phyloP scores from a whole-genome alignment of 768 basidiomycete species.

The Boletus subparvulus region DNA sequence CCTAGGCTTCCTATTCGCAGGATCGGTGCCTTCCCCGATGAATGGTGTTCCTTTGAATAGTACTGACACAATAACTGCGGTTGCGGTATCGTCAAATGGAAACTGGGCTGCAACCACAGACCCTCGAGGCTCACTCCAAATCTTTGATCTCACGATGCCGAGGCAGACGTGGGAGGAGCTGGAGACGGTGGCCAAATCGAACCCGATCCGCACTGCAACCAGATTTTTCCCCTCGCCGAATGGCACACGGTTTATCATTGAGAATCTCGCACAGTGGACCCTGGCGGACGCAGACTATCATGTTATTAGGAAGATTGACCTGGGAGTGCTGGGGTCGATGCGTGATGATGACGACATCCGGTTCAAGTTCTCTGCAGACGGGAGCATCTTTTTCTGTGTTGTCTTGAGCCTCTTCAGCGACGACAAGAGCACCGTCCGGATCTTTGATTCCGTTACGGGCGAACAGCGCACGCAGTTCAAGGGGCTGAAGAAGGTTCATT shows the following conservation, averaged over 20 bases:
- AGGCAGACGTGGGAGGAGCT: constrained; percentile 1
- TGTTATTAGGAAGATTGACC: constrained; percentile 8
- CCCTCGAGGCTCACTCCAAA: constrained; percentile 1
- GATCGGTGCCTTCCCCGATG: neutral
- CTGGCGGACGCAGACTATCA: constrained; percentile 1
- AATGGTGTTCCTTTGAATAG: neutral
- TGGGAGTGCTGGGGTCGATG: neutral
- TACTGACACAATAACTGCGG: neutral
- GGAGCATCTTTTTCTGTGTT: constrained; percentile 5
- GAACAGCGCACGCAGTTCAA: constrained; percentile 4
- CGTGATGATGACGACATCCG: neutral
- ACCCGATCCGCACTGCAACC: neutral
- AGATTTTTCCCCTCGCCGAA: constrained; percentile 1
- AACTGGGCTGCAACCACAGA: constrained; percentile 12
- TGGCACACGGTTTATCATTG: constrained; percentile 12
- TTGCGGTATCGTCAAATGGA: constrained; percentile 25
- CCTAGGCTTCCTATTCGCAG: neutral
- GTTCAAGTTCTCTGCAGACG: constrained; percentile 15
- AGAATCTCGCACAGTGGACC: neutral
- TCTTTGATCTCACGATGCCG: constrained; percentile 2
- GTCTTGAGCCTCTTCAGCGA: neutral
- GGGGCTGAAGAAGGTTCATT: constrained; percentile 9
- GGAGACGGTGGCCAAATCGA: neutral
- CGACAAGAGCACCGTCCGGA: constrained; percentile 7
- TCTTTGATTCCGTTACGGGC: constrained; percentile 13